These are phyloP conservation scores for Diutina neorugosa DNA, from an alignment of 1,139 yeast species.

Conservation along the genomic window DNA sequence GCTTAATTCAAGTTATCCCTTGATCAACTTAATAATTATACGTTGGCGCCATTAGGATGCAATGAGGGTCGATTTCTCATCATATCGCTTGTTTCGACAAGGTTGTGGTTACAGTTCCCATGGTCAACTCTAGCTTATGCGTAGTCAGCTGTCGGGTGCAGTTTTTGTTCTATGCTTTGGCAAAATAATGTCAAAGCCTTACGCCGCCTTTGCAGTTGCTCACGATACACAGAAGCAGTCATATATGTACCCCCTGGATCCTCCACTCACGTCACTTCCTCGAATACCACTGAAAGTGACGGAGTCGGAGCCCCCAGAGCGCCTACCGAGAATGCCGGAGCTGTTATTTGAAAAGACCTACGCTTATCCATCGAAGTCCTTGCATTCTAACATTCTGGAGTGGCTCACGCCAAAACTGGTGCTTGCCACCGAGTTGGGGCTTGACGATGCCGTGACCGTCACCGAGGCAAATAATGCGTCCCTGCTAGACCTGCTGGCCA, in stretches of 20 bases:
- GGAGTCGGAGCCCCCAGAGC: background rate
- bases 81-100: too few species aligned
- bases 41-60: too few species aligned
- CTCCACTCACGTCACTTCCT: background rate
- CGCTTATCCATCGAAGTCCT: background rate
- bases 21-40: too few species aligned
- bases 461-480: background rate
- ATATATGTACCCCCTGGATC: background rate
- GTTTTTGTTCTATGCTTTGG: background rate
- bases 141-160: background rate
- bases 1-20: too few species aligned
- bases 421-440: background rate
- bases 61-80: too few species aligned
- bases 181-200: background rate
- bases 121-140: background rate
- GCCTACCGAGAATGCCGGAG: background rate
- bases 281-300: background rate
- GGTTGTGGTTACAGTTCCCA: too few species aligned
- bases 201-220: background rate
- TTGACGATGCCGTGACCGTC: background rate
- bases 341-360: background rate
- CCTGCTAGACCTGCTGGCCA: background rate
- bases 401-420: background rate
- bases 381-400: conserved; percentile 2
- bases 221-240: background rate